Evolutionary conservation across 371 early-diverging fungal genomes (phyloP), one percentile per base, ranked within the genome.

Genomic region (Actinomucor elegans): DNA sequence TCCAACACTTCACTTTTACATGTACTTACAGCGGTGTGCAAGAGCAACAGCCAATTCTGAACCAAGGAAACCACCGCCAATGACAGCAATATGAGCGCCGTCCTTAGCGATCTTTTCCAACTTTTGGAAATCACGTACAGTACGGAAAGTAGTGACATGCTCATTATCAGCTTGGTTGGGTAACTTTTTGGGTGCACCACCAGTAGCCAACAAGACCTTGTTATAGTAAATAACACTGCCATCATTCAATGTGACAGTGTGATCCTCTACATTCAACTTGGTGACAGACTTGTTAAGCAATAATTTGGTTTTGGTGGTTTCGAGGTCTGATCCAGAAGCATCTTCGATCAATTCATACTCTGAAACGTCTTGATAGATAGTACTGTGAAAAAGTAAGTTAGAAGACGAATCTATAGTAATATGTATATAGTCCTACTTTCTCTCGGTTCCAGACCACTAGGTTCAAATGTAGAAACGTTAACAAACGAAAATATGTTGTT

Each of bases 61-160:
- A 26, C 91, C 91, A 45, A 90, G 71, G 72, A 90, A 88, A 18
- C 91, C 91, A 34, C 89, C 89, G 49, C 91, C 91, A 32, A 89
- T 61, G 34, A 90, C 75, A 41, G 77, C 87, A 64, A 90, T 75
- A 57, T 66, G 73, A 9, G 73, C 68, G 48, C 69, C 69, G 33
- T 79, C 61, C 65, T 86, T 86, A 36, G 67, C 77, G 23, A 69
- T 61, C 34, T 62, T 55, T 24, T 81, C 71, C 29, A 90, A 61
- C 50, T 73, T 68, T 57, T 80, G 66, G 59, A 81, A 85, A 45
- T 90, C 88, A 36, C 78, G 66, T 10, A 83, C 62, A n/a, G 68
- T 82, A 48, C 91, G 81, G 75, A 74, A 90, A 21, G 87, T 87
- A 1, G 81, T 75, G 31, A 87, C 75, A 38, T 73, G 61, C 20